Base-by-base conservation (phyloP, 2,329 filamentous ascomycete species). In the Fusarium sp. region DNA sequence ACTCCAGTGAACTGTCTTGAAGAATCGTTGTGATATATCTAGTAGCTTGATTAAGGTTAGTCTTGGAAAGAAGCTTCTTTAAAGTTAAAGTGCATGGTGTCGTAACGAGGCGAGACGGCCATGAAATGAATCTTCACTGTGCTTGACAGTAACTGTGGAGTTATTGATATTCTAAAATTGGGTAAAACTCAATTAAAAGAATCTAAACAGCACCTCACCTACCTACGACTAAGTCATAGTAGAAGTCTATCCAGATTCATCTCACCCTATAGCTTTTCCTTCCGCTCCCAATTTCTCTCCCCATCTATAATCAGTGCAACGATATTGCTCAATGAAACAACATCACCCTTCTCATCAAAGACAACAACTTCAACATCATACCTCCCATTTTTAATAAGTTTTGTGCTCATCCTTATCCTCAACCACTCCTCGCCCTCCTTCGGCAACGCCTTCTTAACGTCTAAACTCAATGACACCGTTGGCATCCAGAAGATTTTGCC, bases 341-440 rank as follows among this genome's bases (percentile, higher is more conserved):
- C 21, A 7, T 76, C 71, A 0, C 72, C 76, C 0, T 60, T 20
- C 2, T 27, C 27, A 36, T 94, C 90, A 75, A 89, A 77, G 4
- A 94, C 80, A 27, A 89, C 79, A 21, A 95, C 83, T 67, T 95
- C 91, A 43, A 94, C 74, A 80, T 96, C 93, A 75, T 92, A 89
- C 59, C 90, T 82, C 2, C 92, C 92, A 66, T 93, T 89, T 67
- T 83, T 84, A 40, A 94, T 86, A 76, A 84, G 80, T 78, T 92
- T 94, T 6, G 88, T 83, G 54, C 85, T 83, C 14, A 90, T 83
- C 31, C 91, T 83, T 39, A 89, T 81, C 71, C 90, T 90, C 52
- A 96, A 75, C 89, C 91, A 96, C 75, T 92, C 88, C 2, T 88
- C 87, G 0, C 92, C 92, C 40, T 87, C 85, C 6, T 80, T 78